These are phyloP conservation scores for Aspergillus avenaceus DNA, from an alignment of 495 filamentous ascomycete genomes.

Conservation along the genomic window DNA sequence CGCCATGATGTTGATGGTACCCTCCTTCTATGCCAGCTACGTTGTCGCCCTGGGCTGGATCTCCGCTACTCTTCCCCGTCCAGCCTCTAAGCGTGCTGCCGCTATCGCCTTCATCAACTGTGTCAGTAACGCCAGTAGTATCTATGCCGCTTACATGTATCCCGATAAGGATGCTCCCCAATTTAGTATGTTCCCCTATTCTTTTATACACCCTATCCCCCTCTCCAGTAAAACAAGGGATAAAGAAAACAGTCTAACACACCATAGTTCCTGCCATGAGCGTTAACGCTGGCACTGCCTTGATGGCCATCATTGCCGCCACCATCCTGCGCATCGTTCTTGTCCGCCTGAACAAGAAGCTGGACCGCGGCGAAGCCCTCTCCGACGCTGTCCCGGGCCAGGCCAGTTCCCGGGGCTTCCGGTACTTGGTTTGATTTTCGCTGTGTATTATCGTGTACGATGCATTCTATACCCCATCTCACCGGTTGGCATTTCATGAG, in stretches of 20 bases:
- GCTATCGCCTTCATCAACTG: constrained; percentile 80
- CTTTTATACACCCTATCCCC: neutral
- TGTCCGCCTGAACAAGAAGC: constrained; percentile 64
- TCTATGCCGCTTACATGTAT: constrained; percentile 80
- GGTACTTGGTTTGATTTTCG: constrained; percentile 42
- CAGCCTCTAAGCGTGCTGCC: constrained; percentile 78
- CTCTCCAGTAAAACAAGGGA: no score
- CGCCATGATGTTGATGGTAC: constrained; percentile 79
- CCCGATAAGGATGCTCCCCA: constrained; percentile 31
- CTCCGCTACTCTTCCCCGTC: constrained; percentile 73
- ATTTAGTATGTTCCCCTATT: constrained; percentile 30
- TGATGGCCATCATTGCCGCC: constrained; percentile 63
- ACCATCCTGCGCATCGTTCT: constrained; percentile 62
- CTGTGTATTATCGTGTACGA: no score
- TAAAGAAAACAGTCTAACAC: neutral
- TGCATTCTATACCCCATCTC: no score
- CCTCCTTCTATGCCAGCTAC: constrained; percentile 52
- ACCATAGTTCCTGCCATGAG: constrained; percentile 59
- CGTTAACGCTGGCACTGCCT: constrained; percentile 66
- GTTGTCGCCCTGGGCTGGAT: constrained; percentile 78
- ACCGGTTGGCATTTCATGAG: no score
- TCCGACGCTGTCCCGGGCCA: constrained; percentile 50
- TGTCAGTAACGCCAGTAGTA: constrained; percentile 62
- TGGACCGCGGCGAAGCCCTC: constrained; percentile 52
- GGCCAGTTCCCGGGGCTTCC: constrained; percentile 57